These are phyloP conservation scores for Talaromyces sp. DNA, from an alignment of 2,329 filamentous ascomycete species.

Conservation along the genomic window DNA sequence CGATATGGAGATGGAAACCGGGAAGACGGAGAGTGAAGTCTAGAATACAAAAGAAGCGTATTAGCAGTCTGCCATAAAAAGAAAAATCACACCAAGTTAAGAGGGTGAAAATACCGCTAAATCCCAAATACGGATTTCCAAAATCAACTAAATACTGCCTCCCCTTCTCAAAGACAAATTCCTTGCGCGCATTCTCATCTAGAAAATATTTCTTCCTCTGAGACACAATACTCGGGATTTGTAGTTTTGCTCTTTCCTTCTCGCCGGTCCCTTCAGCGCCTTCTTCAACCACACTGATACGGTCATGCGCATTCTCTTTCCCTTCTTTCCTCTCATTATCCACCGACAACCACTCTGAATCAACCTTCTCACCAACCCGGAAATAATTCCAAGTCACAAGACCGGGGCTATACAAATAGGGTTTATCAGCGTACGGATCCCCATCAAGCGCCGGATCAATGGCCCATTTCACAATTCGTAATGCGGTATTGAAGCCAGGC, in stretches of 20 bases:
- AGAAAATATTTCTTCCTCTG: slow-evolving; percentile 59
- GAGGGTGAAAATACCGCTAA: slow-evolving; percentile 49
- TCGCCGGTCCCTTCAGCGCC: slow-evolving; percentile 58
- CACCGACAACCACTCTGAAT: background rate
- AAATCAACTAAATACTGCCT: slow-evolving; percentile 65
- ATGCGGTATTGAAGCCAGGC: slow-evolving; percentile 76
- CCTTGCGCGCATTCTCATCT: slow-evolving; percentile 49
- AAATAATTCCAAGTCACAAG: slow-evolving; percentile 75
- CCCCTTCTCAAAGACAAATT: slow-evolving; percentile 58
- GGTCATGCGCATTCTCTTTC: slow-evolving; percentile 14
- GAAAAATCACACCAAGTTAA: background rate
- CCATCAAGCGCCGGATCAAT: slow-evolving; percentile 88
- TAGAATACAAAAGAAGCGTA: slow-evolving; percentile 5
- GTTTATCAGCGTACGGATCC: slow-evolving; percentile 79
- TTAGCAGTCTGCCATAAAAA: background rate
- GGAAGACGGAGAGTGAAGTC: slow-evolving; percentile 38
- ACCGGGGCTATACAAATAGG: slow-evolving; percentile 79
- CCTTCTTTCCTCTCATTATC: slow-evolving; percentile 19
- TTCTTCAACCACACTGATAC: slow-evolving; percentile 57
- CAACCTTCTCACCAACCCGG: slow-evolving; percentile 53
- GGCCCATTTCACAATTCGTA: slow-evolving; percentile 82
- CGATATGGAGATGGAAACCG: slow-evolving; percentile 32
- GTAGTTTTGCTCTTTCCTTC: slow-evolving; percentile 41
- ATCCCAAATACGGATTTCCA: slow-evolving; percentile 89
- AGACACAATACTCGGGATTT: slow-evolving; percentile 51